Conservation (phyloP, 192 early-diverging fungal genomes). For the Entrophospora sp. region DNA sequence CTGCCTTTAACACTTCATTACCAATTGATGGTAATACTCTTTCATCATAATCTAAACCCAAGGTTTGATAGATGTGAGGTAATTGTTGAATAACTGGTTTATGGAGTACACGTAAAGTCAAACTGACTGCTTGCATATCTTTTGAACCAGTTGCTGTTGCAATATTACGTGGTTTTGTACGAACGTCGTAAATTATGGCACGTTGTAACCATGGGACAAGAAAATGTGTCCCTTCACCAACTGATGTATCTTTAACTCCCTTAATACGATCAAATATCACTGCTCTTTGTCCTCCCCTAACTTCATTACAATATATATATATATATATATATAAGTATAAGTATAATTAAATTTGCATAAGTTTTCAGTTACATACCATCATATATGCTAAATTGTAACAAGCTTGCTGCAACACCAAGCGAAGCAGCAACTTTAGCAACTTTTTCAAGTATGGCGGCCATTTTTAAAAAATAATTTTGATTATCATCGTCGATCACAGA, state of each 20-base stretch:
- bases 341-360: not conserved
- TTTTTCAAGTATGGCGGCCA: conserved; percentile 50
- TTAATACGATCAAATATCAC: conserved; percentile 95
- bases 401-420: conserved; percentile 57
- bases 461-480: too few species aligned
- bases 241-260: conserved; percentile 73
- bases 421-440: conserved; percentile 78
- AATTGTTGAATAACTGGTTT: conserved; percentile 71
- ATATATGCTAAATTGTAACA: conserved; percentile 81
- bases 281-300: conserved; percentile 92
- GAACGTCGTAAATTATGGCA: conserved; percentile 83
- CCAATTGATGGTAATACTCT: conserved; percentile 95
- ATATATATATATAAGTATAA: not conserved
- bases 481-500: too few species aligned
- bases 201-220: conserved; percentile 95
- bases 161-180: conserved; percentile 93
- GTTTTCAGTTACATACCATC: conserved; percentile 59
- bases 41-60: conserved; percentile 96
- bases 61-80: conserved; percentile 76
- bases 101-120: conserved; percentile 89
- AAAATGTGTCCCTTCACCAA: conserved; percentile 95
- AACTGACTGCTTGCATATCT: conserved; percentile 98
- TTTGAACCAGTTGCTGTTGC: conserved; percentile 98
- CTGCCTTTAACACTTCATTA: conserved; percentile 97
- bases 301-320: conserved; percentile 34